Conservation (phyloP, 2,329 filamentous ascomycete genomes). For the Proliferodiscus dingleyae region DNA sequence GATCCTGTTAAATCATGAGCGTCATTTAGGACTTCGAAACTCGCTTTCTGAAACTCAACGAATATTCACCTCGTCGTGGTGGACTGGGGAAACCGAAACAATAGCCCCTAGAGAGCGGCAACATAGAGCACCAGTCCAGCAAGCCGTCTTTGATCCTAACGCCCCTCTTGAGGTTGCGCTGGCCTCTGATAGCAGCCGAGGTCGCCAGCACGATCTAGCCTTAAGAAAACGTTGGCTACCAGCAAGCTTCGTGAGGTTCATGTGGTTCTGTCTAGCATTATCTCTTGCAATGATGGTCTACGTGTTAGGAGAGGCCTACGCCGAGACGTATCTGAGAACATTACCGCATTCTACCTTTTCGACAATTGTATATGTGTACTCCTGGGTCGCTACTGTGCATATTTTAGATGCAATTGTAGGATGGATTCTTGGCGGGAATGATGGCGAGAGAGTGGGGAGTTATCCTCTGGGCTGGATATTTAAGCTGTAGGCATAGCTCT, state of each 20-base stretch:
- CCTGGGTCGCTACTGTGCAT: conserved; percentile 63
- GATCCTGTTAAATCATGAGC: conserved; percentile 59
- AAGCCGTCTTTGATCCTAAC: conserved; percentile 27
- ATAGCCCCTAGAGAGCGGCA: conserved; percentile 37
- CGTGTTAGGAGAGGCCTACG: conserved; percentile 63
- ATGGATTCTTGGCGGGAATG: conserved; percentile 61
- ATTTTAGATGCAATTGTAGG: conserved; percentile 59
- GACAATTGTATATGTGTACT: conserved; percentile 65
- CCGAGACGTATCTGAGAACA: conserved; percentile 63
- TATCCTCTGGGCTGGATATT: conserved; percentile 69
- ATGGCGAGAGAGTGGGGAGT: conserved; percentile 62
- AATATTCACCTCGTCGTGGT: conserved; percentile 63
- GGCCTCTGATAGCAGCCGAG: conserved; percentile 20
- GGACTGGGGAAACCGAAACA: conserved; percentile 51
- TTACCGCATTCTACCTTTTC: conserved; percentile 62
- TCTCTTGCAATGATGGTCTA: conserved; percentile 60
- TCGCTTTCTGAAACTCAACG: conserved; percentile 62
- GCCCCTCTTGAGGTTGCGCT: conserved; percentile 29
- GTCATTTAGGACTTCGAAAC: conserved; percentile 56
- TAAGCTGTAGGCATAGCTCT: conserved; percentile 50
- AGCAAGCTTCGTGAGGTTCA: conserved; percentile 62
- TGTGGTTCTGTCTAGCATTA: conserved; percentile 65
- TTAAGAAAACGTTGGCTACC: conserved; percentile 48
- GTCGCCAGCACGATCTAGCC: conserved; percentile 15
- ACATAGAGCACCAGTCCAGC: conserved; percentile 35